These are phyloP conservation scores for Tetracentron sinense DNA, from an alignment of 164 flowering plant genomes.

Conservation along the genomic window DNA sequence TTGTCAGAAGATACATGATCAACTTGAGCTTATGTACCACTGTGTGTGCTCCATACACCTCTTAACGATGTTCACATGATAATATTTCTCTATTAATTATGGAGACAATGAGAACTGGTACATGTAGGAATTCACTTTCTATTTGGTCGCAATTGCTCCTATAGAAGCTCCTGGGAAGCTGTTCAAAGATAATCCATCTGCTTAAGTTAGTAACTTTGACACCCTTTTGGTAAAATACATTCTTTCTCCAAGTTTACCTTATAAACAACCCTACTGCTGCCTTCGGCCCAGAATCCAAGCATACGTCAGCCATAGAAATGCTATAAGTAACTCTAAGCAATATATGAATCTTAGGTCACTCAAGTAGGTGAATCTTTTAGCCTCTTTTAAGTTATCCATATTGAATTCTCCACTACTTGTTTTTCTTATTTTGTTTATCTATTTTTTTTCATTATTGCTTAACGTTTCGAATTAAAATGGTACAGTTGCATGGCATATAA, in stretches of 20 bases:
- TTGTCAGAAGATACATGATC: not conserved
- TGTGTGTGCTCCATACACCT: not conserved
- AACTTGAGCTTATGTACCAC: not conserved
- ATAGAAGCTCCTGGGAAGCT: not conserved
- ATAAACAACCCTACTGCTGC: not conserved
- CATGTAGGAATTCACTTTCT: no score
- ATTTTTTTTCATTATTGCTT: no score
- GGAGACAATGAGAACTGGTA: not conserved
- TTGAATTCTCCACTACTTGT: not conserved
- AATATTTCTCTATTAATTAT: no score
- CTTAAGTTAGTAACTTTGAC: not conserved
- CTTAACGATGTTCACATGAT: not conserved
- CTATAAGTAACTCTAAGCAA: not conserved
- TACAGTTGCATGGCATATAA: not conserved
- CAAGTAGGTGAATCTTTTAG: no score
- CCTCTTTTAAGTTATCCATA: not conserved
- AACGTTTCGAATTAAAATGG: not conserved
- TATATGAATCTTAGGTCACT: not conserved
- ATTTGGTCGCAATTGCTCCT: no score
- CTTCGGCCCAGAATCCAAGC: not conserved
- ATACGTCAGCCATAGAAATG: not conserved
- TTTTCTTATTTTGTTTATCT: not conserved
- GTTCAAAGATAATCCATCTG: not conserved
- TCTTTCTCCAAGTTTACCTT: not conserved
- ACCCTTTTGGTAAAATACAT: not conserved